Percentiles rank a stretch among this genome's conserved stretches.
Evolutionary conservation across 2,329 filamentous ascomycete species (phyloP).

Genomic region (Pseudopithomyces maydicus): DNA sequence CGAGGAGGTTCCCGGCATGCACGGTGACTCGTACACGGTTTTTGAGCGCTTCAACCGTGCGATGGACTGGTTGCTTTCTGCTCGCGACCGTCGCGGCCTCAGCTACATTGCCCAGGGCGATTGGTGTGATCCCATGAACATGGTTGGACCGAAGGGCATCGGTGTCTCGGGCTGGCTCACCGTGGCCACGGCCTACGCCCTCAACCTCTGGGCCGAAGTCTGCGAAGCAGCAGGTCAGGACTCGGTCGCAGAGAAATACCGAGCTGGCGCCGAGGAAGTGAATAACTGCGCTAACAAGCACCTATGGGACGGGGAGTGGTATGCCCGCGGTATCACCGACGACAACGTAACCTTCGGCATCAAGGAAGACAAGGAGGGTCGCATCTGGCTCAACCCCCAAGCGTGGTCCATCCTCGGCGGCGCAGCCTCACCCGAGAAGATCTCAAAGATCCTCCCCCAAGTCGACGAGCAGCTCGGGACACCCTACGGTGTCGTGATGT

Average conservation of each 20-base stretch:
- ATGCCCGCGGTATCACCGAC: conserved; percentile 62
- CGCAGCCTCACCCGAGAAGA: conserved; percentile 52
- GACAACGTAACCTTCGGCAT: conserved; percentile 59
- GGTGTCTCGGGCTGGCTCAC: conserved; percentile 65
- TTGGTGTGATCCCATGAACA: conserved; percentile 67
- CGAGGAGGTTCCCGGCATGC: conserved; percentile 49
- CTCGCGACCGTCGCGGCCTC: conserved; percentile 59
- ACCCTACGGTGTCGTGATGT: conserved; percentile 62
- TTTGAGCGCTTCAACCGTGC: conserved; percentile 62
- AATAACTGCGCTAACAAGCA: conserved; percentile 58
- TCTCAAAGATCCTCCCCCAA: conserved; percentile 53
- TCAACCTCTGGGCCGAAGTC: conserved; percentile 59
- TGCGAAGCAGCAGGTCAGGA: conserved; percentile 53
- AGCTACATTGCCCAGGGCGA: conserved; percentile 65
- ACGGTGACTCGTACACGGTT: conserved; percentile 56
- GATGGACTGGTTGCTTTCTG: conserved; percentile 61
- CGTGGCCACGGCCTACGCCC: conserved; percentile 59
- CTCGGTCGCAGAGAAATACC: conserved; percentile 53
- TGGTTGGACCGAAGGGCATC: conserved; percentile 64
- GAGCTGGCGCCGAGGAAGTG: conserved; percentile 51
- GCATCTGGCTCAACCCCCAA: conserved; percentile 65
- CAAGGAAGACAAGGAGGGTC: conserved; percentile 57
- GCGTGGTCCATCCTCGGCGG: conserved; percentile 61
- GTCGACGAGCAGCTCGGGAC: conserved; percentile 59
- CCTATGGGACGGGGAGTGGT: conserved; percentile 64